A percentile compares a stretch with the other conserved stretches of the same genome.
Conservation (phyloP, 73 alveolate species). For the Paramecium caudatum region DNA sequence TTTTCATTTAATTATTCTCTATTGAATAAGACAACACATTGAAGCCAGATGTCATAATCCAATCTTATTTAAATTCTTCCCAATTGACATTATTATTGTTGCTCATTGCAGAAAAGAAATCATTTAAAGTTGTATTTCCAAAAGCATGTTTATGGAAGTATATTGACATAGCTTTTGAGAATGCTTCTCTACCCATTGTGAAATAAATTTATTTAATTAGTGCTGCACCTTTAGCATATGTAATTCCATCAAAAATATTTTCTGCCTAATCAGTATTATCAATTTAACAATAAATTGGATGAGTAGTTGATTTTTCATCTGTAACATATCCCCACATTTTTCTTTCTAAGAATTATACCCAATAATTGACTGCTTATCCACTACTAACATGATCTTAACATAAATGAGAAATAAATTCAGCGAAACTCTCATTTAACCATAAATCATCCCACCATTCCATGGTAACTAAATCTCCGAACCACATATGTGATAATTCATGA, state of each 20-base stretch:
- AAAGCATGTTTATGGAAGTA: conserved; percentile 92
- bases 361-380: conserved; percentile 60
- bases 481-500: conserved; percentile 98
- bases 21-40: not conserved
- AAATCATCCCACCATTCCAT: conserved; percentile 99
- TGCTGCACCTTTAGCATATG: conserved; percentile 98
- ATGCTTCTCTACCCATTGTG: conserved; percentile 90
- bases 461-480: conserved; percentile 99
- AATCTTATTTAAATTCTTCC: conserved; percentile 72
- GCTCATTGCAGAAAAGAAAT: conserved; percentile 85
- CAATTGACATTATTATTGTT: conserved; percentile 23
- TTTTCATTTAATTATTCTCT: not conserved
- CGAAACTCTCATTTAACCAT: conserved; percentile 99
- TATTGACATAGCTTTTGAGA: conserved; percentile 85
- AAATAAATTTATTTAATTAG: conserved; percentile 92
- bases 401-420: conserved; percentile 85
- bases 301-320: conserved; percentile 82
- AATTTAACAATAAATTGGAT: conserved; percentile 87
- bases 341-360: conserved; percentile 70
- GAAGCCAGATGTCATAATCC: conserved; percentile 77
- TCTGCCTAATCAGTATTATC: conserved; percentile 87
- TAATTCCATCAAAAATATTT: conserved; percentile 95
- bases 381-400: conserved; percentile 47
- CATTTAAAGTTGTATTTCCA: conserved; percentile 89
- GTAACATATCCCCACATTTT: conserved; percentile 77